phyloP scores from a whole-genome alignment of 2,329 filamentous ascomycete species.

The Colletotrichum magnum region DNA sequence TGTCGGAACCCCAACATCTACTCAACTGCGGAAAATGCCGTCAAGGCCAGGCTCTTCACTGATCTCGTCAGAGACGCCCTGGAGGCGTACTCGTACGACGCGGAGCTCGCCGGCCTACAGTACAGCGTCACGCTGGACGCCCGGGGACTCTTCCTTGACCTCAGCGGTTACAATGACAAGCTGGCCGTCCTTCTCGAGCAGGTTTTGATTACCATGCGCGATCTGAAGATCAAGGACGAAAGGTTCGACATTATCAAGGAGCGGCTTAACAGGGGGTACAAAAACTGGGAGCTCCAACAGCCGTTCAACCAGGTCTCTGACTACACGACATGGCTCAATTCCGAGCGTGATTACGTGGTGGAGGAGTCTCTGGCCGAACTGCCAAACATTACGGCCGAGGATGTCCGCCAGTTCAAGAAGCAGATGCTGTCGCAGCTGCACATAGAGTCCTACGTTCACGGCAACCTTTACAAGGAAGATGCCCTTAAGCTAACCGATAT shows the following conservation, averaged over 20 bases:
- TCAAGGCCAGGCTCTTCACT: conserved; percentile 85
- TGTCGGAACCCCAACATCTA: conserved; percentile 85
- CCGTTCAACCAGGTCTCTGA: conserved; percentile 91
- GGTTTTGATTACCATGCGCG: conserved; percentile 85
- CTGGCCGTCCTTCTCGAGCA: conserved; percentile 91
- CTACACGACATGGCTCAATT: conserved; percentile 84
- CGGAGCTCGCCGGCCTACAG: conserved; percentile 89
- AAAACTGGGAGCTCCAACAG: conserved; percentile 90
- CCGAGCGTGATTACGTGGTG: conserved; percentile 82
- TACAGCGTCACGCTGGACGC: conserved; percentile 83
- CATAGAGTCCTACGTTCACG: conserved; percentile 89
- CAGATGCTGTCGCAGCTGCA: conserved; percentile 87
- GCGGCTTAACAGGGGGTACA: conserved; percentile 79
- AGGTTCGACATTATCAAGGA: conserved; percentile 95
- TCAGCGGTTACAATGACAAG: conserved; percentile 97
- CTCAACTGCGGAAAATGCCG: conserved; percentile 81
- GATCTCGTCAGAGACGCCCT: conserved; percentile 90
- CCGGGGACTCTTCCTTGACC: conserved; percentile 81
- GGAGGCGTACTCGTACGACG: conserved; percentile 95
- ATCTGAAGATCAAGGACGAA: conserved; percentile 87
- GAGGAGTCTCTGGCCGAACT: conserved; percentile 86
- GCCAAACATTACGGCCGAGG: conserved; percentile 79
- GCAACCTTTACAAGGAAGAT: conserved; percentile 95
- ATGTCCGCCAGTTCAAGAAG: conserved; percentile 83
- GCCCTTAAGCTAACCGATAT: conserved; percentile 87